Base-by-base conservation (phyloP, 1,284 basidiomycete species). In the Ceratobasidium sp. region DNA sequence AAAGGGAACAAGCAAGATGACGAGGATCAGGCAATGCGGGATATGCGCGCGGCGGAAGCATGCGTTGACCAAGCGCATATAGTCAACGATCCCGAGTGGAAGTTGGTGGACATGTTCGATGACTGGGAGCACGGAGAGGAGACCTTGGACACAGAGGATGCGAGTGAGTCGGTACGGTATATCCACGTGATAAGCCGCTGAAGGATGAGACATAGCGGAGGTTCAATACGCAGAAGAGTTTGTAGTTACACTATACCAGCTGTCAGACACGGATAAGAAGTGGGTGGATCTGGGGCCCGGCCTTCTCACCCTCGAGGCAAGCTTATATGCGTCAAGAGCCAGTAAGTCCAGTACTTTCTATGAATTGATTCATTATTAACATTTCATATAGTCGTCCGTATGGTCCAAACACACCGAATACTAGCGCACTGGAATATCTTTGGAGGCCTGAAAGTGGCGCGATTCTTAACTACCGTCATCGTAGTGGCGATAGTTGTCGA, bases 381-480 rank as follows among this genome's bases (percentile, higher is more conserved):
- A 28, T 21, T 63, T 48, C 46, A 9, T 33, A 6, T 11, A 63
- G 61, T 36, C 9, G 46, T 63, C 21, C 61, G 61, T 23, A 63
- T 63, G 61, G 61, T 28, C 12, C 40, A 48, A 9, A 63, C 61
- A 25, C 61, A 63, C 14, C 46, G 61, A 8, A 36, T 48, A 16
- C 33, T 63, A n/a, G 61, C 46, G 4, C 16, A 49, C 28, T 63
- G 61, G 61, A 30, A n/a, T 36, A n/a, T 63, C 11, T 63, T 63
- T 28, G 42, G 61, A 42, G 61, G 59, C 12, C 44, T 61, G 59
- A 61, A 63, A 36, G 61, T 48, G 12, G 42, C 28, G 9, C 40
- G 61, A 49, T 63, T 63, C 33, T 21, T 63, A 23, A 63, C 42
- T 11, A 61, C 59, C 16, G 59, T 61, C 21, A 63, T 63, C 42